phyloP scores from a whole-genome alignment of 2,329 filamentous ascomycete genomes.

The Botryotinia convoluta region DNA sequence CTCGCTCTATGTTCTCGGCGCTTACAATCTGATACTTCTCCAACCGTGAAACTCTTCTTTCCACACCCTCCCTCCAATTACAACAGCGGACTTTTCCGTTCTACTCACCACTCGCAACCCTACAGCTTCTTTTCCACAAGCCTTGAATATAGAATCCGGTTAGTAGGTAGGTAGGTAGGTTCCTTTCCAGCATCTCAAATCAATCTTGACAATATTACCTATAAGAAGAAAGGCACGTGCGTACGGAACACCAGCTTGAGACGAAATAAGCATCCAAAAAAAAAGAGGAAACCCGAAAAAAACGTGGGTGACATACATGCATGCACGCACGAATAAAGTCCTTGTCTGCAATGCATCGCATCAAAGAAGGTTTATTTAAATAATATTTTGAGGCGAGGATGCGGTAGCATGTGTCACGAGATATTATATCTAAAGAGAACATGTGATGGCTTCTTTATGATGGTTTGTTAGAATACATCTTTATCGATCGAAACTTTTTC shows the following conservation, averaged over 20 bases:
- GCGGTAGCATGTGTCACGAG: not conserved
- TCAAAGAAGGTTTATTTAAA: not conserved
- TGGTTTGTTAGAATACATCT: not conserved
- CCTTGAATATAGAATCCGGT: not conserved
- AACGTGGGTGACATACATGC: conserved; percentile 5
- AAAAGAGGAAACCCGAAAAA: not conserved
- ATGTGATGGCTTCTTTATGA: no score
- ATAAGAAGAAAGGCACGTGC: not conserved
- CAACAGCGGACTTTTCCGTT: not conserved
- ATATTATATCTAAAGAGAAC: not conserved
- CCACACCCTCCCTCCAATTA: not conserved
- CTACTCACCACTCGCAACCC: not conserved
- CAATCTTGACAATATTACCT: not conserved
- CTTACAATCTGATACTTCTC: conserved; percentile 1
- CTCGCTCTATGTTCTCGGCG: not conserved
- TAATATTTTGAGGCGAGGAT: not conserved
- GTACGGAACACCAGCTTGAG: not conserved
- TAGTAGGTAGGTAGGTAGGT: no score
- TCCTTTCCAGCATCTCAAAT: not conserved
- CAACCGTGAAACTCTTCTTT: not conserved
- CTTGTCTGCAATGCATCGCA: not conserved
- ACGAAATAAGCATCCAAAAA: not conserved
- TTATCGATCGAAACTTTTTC: not conserved
- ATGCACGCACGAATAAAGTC: not conserved
- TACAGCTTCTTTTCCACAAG: not conserved